phyloP scores from a whole-genome alignment of 495 filamentous ascomycete genomes.

The Trichoderma virens region DNA sequence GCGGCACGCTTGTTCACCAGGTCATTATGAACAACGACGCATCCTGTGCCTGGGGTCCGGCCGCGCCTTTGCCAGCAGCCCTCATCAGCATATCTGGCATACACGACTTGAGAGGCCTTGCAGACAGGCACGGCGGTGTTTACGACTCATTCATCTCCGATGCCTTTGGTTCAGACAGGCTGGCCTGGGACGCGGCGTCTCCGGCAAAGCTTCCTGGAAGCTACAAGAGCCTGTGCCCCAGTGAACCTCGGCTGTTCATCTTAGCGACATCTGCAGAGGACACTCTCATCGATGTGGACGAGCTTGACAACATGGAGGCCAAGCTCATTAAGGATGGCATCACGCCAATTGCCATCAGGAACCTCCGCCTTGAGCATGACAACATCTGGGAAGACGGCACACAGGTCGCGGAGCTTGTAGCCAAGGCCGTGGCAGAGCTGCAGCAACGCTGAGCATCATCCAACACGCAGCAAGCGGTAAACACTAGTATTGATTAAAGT shows the following conservation, averaged over 20 bases:
- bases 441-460: not conserved
- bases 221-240: not conserved
- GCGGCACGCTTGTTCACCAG: conserved; percentile 68
- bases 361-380: conserved; percentile 57
- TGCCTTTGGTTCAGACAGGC: conserved; percentile 54
- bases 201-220: conserved; percentile 26
- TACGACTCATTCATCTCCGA: conserved; percentile 54
- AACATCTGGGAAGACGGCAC: conserved; percentile 27
- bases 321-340: conserved; percentile 23
- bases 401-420: conserved; percentile 18
- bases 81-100: conserved; percentile 60
- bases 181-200: conserved; percentile 45
- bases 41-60: conserved; percentile 14
- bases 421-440: conserved; percentile 14
- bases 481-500: not conserved
- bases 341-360: conserved; percentile 26
- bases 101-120: conserved; percentile 54
- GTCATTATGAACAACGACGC: conserved; percentile 38
- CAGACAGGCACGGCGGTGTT: conserved; percentile 38
- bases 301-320: conserved; percentile 44
- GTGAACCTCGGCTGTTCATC: conserved; percentile 18
- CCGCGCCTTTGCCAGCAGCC: conserved; percentile 24
- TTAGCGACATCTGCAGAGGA: conserved; percentile 55
- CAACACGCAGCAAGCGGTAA: not conserved
- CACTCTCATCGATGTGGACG: conserved; percentile 46